phyloP scores from a whole-genome alignment of 176 grass and related monocot species.

The Secale cereale region DNA sequence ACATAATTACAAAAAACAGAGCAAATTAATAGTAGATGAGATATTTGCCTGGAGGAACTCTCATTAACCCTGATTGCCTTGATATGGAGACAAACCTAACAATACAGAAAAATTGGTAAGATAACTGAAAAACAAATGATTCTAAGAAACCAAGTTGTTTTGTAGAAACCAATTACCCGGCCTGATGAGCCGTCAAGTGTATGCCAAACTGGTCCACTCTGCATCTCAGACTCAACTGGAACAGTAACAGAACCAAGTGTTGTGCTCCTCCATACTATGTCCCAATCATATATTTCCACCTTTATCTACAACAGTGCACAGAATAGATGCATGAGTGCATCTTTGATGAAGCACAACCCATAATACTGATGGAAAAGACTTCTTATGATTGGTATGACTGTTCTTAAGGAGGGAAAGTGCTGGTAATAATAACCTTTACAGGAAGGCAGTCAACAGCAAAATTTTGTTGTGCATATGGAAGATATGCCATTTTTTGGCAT shows the following conservation, averaged over 20 bases:
- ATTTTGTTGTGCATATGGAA: too few species aligned
- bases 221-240: slow-evolving; percentile 59
- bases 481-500: too few species aligned
- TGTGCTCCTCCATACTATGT: slow-evolving; percentile 99
- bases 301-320: slow-evolving; percentile 57
- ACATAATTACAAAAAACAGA: neutral
- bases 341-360: neutral
- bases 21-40: neutral
- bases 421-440: too few species aligned
- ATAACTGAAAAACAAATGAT: slow-evolving; percentile 10
- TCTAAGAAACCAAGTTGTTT: neutral
- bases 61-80: slow-evolving; percentile 64
- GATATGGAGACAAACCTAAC: slow-evolving; percentile 95
- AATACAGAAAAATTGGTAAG: neutral
- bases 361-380: neutral
- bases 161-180: slow-evolving; percentile 51
- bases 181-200: slow-evolving; percentile 73
- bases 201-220: slow-evolving; percentile 64
- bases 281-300: slow-evolving; percentile 97
- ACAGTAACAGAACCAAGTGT: slow-evolving; percentile 85
- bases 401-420: neutral
- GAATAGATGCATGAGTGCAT: neutral
- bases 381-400: neutral
- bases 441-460: too few species aligned
- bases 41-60: slow-evolving; percentile 66